Evolutionary conservation across 2,329 filamentous ascomycete genomes (phyloP).

Genomic region (Colletotrichum lini): DNA sequence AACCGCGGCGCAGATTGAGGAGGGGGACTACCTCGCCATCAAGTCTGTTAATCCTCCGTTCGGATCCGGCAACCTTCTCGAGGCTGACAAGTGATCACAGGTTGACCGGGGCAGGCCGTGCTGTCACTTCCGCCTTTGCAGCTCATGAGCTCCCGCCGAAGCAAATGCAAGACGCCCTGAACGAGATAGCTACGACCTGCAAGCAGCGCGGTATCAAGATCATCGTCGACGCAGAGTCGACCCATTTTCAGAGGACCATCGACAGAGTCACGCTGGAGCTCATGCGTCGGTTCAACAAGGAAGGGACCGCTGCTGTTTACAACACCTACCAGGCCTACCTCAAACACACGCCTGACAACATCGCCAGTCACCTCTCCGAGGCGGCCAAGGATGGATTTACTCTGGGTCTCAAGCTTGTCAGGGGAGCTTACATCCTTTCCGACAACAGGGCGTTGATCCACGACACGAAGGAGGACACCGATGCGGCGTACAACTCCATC

Average conservation of each 20-base stretch:
- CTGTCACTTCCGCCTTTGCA: slow-evolving; percentile 56
- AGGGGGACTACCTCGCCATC: slow-evolving; percentile 55
- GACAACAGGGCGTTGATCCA: slow-evolving; percentile 67
- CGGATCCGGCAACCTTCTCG: background rate
- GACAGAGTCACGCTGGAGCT: slow-evolving; percentile 51
- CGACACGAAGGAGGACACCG: slow-evolving; percentile 67
- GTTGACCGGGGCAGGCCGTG: slow-evolving; percentile 58
- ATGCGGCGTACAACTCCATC: slow-evolving; percentile 65
- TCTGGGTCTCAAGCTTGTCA: slow-evolving; percentile 69
- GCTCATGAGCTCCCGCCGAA: slow-evolving; percentile 52
- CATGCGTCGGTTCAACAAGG: slow-evolving; percentile 57
- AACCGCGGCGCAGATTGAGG: slow-evolving; percentile 50
- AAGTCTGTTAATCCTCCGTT: slow-evolving; percentile 50
- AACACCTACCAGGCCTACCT: slow-evolving; percentile 73
- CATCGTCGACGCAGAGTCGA: slow-evolving; percentile 62
- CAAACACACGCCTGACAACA: slow-evolving; percentile 58
- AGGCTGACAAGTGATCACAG: slow-evolving; percentile 43
- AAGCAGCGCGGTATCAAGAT: slow-evolving; percentile 58
- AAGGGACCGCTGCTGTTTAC: slow-evolving; percentile 54
- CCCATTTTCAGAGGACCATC: slow-evolving; percentile 60
- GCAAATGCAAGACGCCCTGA: slow-evolving; percentile 59
- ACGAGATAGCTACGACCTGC: slow-evolving; percentile 56
- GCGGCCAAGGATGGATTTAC: slow-evolving; percentile 64
- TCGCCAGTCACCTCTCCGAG: slow-evolving; percentile 60
- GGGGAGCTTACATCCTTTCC: slow-evolving; percentile 68